Conservation (phyloP, 2,329 filamentous ascomycete species). For the Zelopaecilomyces penicillatus region DNA sequence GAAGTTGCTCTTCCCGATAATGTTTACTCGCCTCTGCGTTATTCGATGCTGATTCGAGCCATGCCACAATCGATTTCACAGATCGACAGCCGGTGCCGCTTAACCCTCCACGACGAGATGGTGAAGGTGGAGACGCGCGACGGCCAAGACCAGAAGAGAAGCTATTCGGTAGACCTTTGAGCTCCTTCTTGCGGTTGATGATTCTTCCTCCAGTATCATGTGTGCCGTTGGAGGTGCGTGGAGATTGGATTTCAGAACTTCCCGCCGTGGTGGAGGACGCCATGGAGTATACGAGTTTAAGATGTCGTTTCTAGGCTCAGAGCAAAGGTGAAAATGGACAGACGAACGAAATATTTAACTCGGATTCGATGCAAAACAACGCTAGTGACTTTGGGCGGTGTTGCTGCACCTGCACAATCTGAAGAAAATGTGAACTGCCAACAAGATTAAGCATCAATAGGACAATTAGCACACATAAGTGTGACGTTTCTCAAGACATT, state of each 20-base stretch:
- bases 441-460: no score
- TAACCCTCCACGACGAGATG: background rate
- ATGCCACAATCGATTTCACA: slow-evolving; percentile 24
- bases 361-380: no score
- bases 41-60: slow-evolving; percentile 19
- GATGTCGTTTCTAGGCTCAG: no score
- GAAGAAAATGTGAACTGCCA: no score
- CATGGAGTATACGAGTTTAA: background rate
- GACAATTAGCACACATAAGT: no score
- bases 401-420: no score
- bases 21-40: background rate
- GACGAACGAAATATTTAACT: no score
- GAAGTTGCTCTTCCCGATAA: no score
- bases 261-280: background rate
- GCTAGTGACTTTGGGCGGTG: no score
- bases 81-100: slow-evolving; percentile 11
- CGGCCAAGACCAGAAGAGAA: slow-evolving; percentile 21
- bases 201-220: slow-evolving; percentile 6
- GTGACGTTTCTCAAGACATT: no score
- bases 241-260: background rate
- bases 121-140: slow-evolving; percentile 7
- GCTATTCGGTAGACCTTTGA: slow-evolving; percentile 16
- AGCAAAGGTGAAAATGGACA: no score
- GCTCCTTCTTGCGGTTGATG: slow-evolving; percentile 10
- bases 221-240: background rate